Evolutionary conservation across 129 eudicot genomes (phyloP), one percentile per base, ranked within the genome.

Genomic region (Flaveria sonorensis): DNA sequence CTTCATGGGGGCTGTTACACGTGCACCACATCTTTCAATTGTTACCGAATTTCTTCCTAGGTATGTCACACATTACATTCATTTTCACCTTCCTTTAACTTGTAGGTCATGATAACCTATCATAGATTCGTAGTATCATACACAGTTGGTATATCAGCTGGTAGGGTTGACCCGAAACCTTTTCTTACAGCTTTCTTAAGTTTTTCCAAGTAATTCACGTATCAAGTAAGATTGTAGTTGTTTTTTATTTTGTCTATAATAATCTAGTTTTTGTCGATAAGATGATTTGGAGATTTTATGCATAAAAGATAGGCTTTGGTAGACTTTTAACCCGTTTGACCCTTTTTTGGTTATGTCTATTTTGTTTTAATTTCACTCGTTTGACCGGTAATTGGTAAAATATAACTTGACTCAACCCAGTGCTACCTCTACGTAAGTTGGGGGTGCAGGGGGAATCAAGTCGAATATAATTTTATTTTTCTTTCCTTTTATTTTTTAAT

Each of bases 1-100:
- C 71, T 94, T 94, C 89, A 94, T 94, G 99, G 99, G 99, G 79
- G 99, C 99, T 65, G 87, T 94, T 52, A 94, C 97, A 69, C 97
- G 89, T 69, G 83, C 92, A 64, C 99, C 99, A 73, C 84, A 94
- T 91, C 99, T 94, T 79, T 94, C 99, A 52, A 94, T 94, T 74
- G 85, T 94, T 64, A 91, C 99, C 6, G 99, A 94, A 76, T 94
- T 91, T 85, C 99, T 94, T 85, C 99, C 96, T 66, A 91, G 99
- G 99, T 94, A 89, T 81, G 89, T 77, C 28, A 71, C 14, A 53
- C 55, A n/a, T 18, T 63, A 74, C 30, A 6, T 45, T 78, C 24
- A 69, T 60, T 48, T 28, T 6, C 16, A 70, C 26, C 32, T 68
- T 23, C 52, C 21, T 20, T 26, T 62, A 53, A 55, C 19, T 4